Evolutionary conservation across 2,329 filamentous ascomycete genomes (phyloP), one percentile per base, ranked within the genome.

Genomic region (Fusarium foetens): DNA sequence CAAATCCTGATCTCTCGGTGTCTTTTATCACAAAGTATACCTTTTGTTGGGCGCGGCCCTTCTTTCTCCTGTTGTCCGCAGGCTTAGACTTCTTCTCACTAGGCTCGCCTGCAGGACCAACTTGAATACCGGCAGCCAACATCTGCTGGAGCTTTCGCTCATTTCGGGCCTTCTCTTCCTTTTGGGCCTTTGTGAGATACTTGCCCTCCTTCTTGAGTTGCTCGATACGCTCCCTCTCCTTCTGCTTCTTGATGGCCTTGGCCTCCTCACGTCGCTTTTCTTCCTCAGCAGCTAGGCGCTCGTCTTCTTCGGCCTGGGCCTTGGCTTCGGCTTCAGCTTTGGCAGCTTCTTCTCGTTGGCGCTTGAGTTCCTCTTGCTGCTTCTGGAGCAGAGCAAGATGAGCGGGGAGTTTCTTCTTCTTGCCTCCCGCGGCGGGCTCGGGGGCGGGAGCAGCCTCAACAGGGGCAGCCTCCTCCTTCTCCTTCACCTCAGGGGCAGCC

Each of bases 381-480:
- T 92, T 93, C 84, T 95, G 93, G 36, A 97, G 84, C 48, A 91
- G 85, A 53, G 89, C 87, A 49, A 97, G 86, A 61, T 91, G 91
- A 61, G 93, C 86, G 17, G 93, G 92, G 23, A 98, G 76, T 86
- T 98, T 99, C 90, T 97, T 98, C 86, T 97, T 98, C 82, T 89
- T 89, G 65, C 84, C 85, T 48, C 89, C 85, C 17, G 84, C 78
- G 27, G 83, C 82, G 6, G 84, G 74, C 8, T 82, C 78, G 10
- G 82, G 60, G 31, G 49, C 61, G 8, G 60, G 57, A 17, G 62
- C 73, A 5, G 78, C 74, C 14, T 80, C 67, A 0, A 70, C 66
- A 8, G 78, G 76, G 33, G 88, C 83, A 70, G 89, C 89, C 72
- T 92, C 86, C 19, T 84, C 87, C 75, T 87, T 85, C 83, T 84